phyloP scores from a whole-genome alignment of 2,329 filamentous ascomycete species.

The Aspergillus intermedius region DNA sequence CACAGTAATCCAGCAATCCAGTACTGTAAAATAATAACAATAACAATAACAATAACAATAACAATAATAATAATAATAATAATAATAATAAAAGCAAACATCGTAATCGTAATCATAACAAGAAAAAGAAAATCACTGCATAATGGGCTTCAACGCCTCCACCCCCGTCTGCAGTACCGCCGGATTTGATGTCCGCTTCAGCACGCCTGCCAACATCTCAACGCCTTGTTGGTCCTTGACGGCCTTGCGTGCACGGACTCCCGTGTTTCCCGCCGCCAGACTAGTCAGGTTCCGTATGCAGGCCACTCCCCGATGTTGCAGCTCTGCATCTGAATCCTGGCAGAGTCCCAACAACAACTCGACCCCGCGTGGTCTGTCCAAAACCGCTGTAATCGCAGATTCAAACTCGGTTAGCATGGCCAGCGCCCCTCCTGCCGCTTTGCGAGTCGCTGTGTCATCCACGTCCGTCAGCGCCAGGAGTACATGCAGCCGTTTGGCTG shows the following conservation, averaged over 20 bases:
- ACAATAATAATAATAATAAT: too few relatives aligned
- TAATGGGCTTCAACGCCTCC: constrained; percentile 59
- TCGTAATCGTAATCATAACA: background rate
- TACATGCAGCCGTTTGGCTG: constrained; percentile 70
- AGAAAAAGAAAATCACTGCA: background rate
- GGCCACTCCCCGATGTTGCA: constrained; percentile 63
- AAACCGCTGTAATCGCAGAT: constrained; percentile 62
- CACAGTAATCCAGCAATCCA: too few relatives aligned
- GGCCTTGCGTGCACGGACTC: constrained; percentile 53
- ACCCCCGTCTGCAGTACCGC: constrained; percentile 67
- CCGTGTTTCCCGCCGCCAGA: constrained; percentile 57
- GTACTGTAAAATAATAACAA: too few relatives aligned
- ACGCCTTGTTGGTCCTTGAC: constrained; percentile 59
- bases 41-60: too few relatives aligned
- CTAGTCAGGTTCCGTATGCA: constrained; percentile 66
- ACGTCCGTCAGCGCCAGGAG: constrained; percentile 82
- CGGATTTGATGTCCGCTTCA: constrained; percentile 61
- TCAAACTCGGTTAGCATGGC: constrained; percentile 78
- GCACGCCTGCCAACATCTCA: constrained; percentile 61
- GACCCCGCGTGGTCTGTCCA: constrained; percentile 65
- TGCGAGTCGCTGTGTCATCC: constrained; percentile 70
- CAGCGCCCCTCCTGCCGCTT: constrained; percentile 80
- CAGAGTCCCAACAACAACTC: constrained; percentile 76
- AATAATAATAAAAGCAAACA: too few relatives aligned
- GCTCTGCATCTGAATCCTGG: constrained; percentile 54